Conservation (phyloP, 495 filamentous ascomycete genomes). For the Aspergillus incahuasiensis region DNA sequence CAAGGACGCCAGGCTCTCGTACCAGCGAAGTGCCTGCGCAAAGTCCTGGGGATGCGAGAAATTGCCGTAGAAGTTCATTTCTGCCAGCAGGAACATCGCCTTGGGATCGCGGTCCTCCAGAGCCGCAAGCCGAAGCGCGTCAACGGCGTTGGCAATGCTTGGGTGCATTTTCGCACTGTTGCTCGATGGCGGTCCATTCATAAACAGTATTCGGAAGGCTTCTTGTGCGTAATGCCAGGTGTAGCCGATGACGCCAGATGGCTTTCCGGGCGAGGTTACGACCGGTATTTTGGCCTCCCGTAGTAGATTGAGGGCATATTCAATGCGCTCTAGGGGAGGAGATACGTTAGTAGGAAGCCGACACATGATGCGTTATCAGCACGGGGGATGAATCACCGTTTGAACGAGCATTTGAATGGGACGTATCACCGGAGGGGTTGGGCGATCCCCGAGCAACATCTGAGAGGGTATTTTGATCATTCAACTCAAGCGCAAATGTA, state of each 20-base stretch:
- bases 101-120: constrained; percentile 68
- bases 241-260: constrained; percentile 43
- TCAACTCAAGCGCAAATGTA: constrained; percentile 28
- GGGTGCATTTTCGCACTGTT: constrained; percentile 27
- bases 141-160: constrained; percentile 52
- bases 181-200: constrained; percentile 41
- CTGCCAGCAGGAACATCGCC: constrained; percentile 83
- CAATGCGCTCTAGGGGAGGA: constrained; percentile 29
- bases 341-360: constrained; percentile 5
- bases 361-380: neutral
- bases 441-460: constrained; percentile 17
- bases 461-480: constrained; percentile 17
- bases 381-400: constrained; percentile 29
- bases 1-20: constrained; percentile 68
- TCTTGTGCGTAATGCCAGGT: constrained; percentile 45
- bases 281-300: constrained; percentile 28
- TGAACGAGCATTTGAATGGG: constrained; percentile 17
- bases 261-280: constrained; percentile 27
- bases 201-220: constrained; percentile 45
- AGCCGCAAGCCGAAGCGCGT: constrained; percentile 70
- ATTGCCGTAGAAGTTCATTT: constrained; percentile 97
- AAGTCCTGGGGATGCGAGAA: constrained; percentile 85
- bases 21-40: constrained; percentile 73
- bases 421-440: constrained; percentile 16
- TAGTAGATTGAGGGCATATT: constrained; percentile 32